These are phyloP conservation scores for Cystobasidium sp. DNA, from an alignment of 1,284 basidiomycete genomes.

Conservation along the genomic window DNA sequence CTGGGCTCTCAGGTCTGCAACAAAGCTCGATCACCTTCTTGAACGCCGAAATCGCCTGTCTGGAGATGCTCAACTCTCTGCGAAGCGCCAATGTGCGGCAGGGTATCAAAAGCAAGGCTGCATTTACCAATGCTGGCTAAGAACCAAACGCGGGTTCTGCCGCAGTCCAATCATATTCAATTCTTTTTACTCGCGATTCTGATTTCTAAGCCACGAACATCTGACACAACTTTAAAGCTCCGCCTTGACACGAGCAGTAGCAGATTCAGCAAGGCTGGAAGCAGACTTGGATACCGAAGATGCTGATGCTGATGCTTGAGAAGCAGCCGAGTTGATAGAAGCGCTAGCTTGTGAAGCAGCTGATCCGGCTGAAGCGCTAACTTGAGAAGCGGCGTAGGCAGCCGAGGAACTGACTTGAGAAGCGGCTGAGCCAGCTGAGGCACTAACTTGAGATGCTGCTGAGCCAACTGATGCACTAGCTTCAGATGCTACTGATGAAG, in stretches of 20 bases:
- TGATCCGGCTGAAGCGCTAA: background rate
- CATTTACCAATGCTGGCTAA: too few relatives aligned
- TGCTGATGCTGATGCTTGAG: slow-evolving; percentile 16
- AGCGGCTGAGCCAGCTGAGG: background rate
- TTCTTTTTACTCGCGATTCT: too few relatives aligned
- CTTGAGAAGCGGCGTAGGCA: slow-evolving; percentile 7
- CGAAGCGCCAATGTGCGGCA: too few relatives aligned
- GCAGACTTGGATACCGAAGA: slow-evolving; percentile 32
- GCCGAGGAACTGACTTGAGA: background rate
- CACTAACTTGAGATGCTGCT: background rate
- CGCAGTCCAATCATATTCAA: too few relatives aligned
- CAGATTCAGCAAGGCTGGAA: slow-evolving; percentile 14
- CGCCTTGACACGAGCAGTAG: slow-evolving; percentile 26
- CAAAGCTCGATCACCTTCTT: too few relatives aligned
- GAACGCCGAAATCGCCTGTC: too few relatives aligned
- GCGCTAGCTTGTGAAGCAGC: slow-evolving; percentile 30
- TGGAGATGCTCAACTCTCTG: too few relatives aligned
- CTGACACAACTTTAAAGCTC: slow-evolving; percentile 20
- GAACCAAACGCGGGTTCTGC: too few relatives aligned
- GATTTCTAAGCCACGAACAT: background rate
- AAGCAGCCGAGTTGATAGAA: slow-evolving; percentile 23
- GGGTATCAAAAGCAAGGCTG: too few relatives aligned
- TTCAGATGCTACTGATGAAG: slow-evolving; percentile 1
- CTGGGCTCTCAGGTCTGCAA: too few relatives aligned
- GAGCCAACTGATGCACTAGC: background rate